Base-by-base conservation (phyloP, 2,329 filamentous ascomycete genomes). In the Ceratocystis harringtonii region DNA sequence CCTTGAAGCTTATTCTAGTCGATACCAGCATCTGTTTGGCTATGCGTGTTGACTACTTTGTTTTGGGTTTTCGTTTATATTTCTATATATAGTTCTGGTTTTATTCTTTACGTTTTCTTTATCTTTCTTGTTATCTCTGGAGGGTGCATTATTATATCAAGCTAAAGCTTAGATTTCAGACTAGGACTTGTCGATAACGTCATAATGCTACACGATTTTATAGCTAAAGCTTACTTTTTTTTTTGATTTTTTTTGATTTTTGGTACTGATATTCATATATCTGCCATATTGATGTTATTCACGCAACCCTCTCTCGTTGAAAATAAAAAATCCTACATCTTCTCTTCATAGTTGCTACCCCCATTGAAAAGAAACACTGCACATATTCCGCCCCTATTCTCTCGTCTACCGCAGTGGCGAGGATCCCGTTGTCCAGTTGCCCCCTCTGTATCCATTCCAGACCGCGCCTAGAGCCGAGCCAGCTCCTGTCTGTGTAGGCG, bases 401-500 rank as follows among this genome's bases (percentile, higher is more conserved):
- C 48, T 55, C 10, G 12, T 17, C n/a, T 44, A 66, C 10, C 48
- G 50, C 32, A 63, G 55, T n/a, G 62, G 66, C 17, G 66, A 66
- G 32, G 61, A 67, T 7, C 63, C 66, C 8, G 32, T 45, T 45
- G 61, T 65, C 66, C 66, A 67, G 3, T 22, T 57, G 30, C 58
- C 63, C 15, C 62, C 41, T 43, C 52, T 48, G 44, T 48, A 41
- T 10, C 62, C 43, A 22, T 30, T 48, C 43, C 55, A 61, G 17
- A 45, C 36, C 5, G 30, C 43, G 44, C 44, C 61, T 25, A 60
- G 52, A 22, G 22, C 36, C 12, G 32, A 12, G n/a, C 50, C 44
- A 28, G 61, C 7, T 6, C 50, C 44, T 3, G 52, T 50, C 15
- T 43, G 48, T 28, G 55, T 61, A 22, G 61, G 65, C 10, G 65